Evolutionary conservation across 2,329 filamentous ascomycete genomes (phyloP), one percentile per base, ranked within the genome.

Genomic region (Magnaporthiopsis poae): DNA sequence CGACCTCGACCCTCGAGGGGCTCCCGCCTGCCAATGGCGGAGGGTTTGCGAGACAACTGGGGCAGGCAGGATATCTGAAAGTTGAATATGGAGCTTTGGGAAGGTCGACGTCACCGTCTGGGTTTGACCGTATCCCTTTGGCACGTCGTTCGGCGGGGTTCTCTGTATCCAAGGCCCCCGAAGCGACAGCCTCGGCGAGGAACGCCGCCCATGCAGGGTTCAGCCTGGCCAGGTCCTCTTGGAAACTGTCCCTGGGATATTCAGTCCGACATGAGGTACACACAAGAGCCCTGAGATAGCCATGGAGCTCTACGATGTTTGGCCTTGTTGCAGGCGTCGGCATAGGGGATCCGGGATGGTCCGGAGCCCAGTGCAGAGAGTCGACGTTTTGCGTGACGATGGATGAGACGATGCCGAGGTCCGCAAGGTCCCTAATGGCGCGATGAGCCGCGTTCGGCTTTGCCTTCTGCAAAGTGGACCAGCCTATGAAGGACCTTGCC

Each of bases 331-430:
- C 29, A 25, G 25, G 36, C 62, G 46, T 18, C 25, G 11, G 9
- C 27, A 9, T n/a, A 13, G 5, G 33, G 39, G 15, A 5, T 9
- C 33, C 74, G 0, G 92, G 91, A 76, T 97, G 93, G 0, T 33
- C 60, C 11, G 64, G 31, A 31, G 92, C 90, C 2, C 84, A 81
- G 77, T 99, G 95, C 75, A 99, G 96, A 2, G 92, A 96, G 78
- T 99, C 95, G 65, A 99, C 95, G 74, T 98, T 98, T 75, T 99
- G 95, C 60, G 95, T 98, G 71, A 99, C 87, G 68, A 97, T 90
- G 65, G 81, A 86, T 67, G 84, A 85, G 60, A 97, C 81, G 64
- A 92, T 78, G 2, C 92, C 93, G 70, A 95, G 79, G 5, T 83
- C 77, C 2, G 86, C 90, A 52, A 98, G 80, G 69, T 89, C 83